These are phyloP conservation scores for Myxozyma mucilagina DNA, from an alignment of 805 yeast species.

Conservation along the genomic window DNA sequence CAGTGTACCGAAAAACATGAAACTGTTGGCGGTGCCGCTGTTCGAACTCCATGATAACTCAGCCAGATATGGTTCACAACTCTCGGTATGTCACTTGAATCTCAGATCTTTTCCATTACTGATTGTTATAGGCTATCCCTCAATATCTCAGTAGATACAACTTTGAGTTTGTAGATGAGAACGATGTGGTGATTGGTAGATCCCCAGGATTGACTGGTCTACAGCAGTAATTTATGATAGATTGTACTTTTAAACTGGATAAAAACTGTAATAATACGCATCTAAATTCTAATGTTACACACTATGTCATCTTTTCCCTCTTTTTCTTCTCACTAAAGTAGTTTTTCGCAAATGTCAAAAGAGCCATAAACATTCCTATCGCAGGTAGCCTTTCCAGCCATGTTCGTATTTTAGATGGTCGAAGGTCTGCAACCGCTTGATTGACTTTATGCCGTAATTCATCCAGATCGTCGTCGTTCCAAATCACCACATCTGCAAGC, in stretches of 20 bases:
- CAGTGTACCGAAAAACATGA: slow-evolving; percentile 39
- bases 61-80: slow-evolving; percentile 39
- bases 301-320: neutral
- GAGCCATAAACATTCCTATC: slow-evolving; percentile 37
- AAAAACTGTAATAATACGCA: neutral
- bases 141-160: slow-evolving; percentile 41
- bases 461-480: slow-evolving; percentile 55
- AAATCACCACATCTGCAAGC: slow-evolving; percentile 65
- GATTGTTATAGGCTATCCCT: slow-evolving; percentile 38
- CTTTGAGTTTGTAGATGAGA: slow-evolving; percentile 37
- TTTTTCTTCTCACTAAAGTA: slow-evolving; percentile 4
- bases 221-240: neutral
- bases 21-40: slow-evolving; percentile 39
- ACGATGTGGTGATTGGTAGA: slow-evolving; percentile 34
- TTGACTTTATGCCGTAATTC: slow-evolving; percentile 30
- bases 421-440: slow-evolving; percentile 2
- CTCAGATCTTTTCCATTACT: neutral
- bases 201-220: slow-evolving; percentile 25
- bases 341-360: slow-evolving; percentile 3
- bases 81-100: slow-evolving; percentile 29
- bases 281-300: neutral
- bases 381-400: slow-evolving; percentile 42
- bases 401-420: slow-evolving; percentile 27
- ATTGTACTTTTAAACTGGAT: neutral
- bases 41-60: slow-evolving; percentile 41